Evolutionary conservation across 2,329 filamentous ascomycete species (phyloP), one percentile per base, ranked within the genome.

Genomic region (Talaromyces sp.): DNA sequence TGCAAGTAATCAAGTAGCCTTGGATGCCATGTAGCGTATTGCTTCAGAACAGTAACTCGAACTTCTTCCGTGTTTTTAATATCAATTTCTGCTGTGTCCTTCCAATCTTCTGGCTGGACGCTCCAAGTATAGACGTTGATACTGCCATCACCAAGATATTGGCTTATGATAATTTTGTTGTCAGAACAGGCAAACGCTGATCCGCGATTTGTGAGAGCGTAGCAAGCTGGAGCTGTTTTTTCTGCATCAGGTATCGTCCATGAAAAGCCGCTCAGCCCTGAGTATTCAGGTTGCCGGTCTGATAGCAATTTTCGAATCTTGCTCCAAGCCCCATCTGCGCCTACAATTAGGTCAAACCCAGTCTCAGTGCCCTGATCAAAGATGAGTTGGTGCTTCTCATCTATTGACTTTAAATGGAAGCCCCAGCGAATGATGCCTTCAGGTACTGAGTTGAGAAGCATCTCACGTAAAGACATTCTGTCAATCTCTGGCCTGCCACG

Each of bases 241-340:
- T 66, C 57, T 12, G 64, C 63, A 19, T 72, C 54, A 0, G 62
- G 67, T 58, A 66, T 67, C 1, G 35, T 59, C 35, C 66, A 63
- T 5, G 43, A 52, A 54, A 63, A 58, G 2, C 63, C 65, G 27
- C 26, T 43, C n/a, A 65, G 26, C 3, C 69, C 68, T 6, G 65
- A 50, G 52, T 71, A 69, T 1, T 56, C 10, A 21, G 69, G 69
- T 31, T 48, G 62, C 41, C 62, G 56, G 43, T 62, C 56, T 19
- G 68, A 65, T 6, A 70, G 17, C 10, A 67, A 17, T 10, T 58
- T 59, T 11, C 69, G 66, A 31, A 68, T 63, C 21, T 65, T 66
- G 32, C 64, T 67, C 68, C 68, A 69, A 9, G 65, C 64, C 2
- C 69, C 68, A 41, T 70, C 69, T 3, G 69, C 65, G 2, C 68